Base-by-base conservation (phyloP, 768 basidiomycete genomes). In the Steccherinum ochraceum region DNA sequence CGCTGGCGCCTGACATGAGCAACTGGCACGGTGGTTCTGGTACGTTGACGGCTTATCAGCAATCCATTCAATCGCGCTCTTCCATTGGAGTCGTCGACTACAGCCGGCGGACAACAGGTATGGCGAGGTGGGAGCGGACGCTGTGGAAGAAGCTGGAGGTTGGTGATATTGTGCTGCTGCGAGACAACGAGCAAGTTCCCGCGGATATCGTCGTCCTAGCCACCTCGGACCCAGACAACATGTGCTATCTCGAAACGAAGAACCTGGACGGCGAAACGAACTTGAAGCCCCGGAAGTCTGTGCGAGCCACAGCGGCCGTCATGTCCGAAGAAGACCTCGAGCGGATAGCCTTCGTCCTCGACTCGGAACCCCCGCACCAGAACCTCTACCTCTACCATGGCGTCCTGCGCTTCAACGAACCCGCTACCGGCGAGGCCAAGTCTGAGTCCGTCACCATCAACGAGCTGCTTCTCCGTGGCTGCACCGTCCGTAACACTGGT, bases 91-190 rank as follows among this genome's bases (percentile, higher is more conserved):
- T 93, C 24, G 72, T 96, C n/a, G 86, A 95, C 63, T 93, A 84
- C 79, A 73, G 70, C 44, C 81, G 81, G 45, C 81, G 79, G 30
- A 69, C 78, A 2, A 72, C 72, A 2, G 92, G 92, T 0, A 79
- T 83, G 3, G 84, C 91, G 2, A 75, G 77, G 23, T 98, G 95
- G 95, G 93, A 97, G 63, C 75, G 95, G 50, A 98, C 95, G 12
- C 71, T 98, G 1, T 98, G 95, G 95, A 97, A 98, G 76, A 97
- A 98, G 74, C 76, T 98, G 41, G 93, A 96, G 63, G 93, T 97
- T 11, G 95, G 95, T n/a, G 95, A 98, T 63, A 69, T 97, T 19
- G 90, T 98, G 24, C 71, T 97, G 5, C 73, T 98, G 26, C 74
- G 86, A 52, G 93, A 97, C 57, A 89, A 97, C 67, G 95, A 97